These are phyloP conservation scores for Ganoderma multipileum DNA, from an alignment of 1,284 basidiomycete species.

Conservation along the genomic window DNA sequence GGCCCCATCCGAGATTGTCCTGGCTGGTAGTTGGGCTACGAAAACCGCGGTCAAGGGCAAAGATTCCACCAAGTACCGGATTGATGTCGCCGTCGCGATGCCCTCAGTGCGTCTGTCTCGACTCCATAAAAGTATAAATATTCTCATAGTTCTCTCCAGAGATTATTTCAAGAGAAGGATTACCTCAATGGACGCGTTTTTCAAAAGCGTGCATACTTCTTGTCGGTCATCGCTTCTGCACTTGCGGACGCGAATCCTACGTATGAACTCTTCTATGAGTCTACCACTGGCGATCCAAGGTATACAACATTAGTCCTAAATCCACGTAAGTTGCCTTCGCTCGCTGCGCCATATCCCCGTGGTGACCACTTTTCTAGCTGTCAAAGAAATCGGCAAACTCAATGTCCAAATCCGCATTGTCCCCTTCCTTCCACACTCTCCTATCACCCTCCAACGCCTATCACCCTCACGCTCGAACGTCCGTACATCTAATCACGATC, in stretches of 20 bases:
- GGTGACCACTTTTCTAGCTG: conserved; percentile 42
- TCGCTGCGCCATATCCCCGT: conserved; percentile 12
- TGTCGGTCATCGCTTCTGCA: conserved; percentile 80
- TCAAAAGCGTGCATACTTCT: conserved; percentile 92
- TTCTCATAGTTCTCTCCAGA: conserved; percentile 43
- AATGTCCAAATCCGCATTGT: conserved; percentile 79
- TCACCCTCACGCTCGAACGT: conserved; percentile 82
- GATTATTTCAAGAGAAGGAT: conserved; percentile 94
- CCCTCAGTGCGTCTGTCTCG: conserved; percentile 64
- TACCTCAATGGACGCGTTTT: conserved; percentile 91
- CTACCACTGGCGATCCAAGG: conserved; percentile 69
- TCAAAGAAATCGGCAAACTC: conserved; percentile 71
- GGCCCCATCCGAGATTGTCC: conserved; percentile 66
- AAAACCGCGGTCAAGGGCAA: conserved; percentile 70
- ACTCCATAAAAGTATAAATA: conserved; percentile 15
- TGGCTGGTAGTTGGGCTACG: conserved; percentile 82
- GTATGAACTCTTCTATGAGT: conserved; percentile 68
- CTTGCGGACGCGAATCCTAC: conserved; percentile 55
- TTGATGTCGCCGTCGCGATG: conserved; percentile 91
- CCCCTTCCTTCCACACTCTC: conserved; percentile 66
- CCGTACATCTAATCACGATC: conserved; percentile 44
- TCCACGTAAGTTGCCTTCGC: conserved; percentile 52
- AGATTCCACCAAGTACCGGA: conserved; percentile 68
- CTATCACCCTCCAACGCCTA: conserved; percentile 72
- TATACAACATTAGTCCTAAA: conserved; percentile 71